A percentile compares a stretch with the other conserved stretches of the same genome.
Evolutionary conservation across 805 yeast genomes (phyloP).

Genomic region (Candida patagonica): DNA sequence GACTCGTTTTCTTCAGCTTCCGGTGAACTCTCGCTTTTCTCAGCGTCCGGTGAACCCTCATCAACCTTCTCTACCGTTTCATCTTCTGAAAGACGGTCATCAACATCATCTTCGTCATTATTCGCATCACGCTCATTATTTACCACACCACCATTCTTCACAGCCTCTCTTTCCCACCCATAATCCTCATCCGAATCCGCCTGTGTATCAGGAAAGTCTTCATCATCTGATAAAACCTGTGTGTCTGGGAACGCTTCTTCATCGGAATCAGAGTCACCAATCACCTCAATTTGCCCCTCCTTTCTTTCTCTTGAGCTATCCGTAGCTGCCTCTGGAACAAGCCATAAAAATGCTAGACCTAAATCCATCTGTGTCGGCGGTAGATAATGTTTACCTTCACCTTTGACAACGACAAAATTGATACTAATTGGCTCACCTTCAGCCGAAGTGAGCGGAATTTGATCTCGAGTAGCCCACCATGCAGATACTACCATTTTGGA

Average conservation of each 20-base stretch:
- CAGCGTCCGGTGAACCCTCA: too few relatives aligned
- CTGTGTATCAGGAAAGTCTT: constrained; percentile 22
- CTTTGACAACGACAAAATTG: constrained; percentile 50
- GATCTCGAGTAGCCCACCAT: constrained; percentile 70
- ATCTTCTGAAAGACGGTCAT: too few relatives aligned
- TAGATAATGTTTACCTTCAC: constrained; percentile 44
- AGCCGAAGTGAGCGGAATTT: constrained; percentile 48
- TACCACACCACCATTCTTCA: neutral
- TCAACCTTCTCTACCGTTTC: neutral
- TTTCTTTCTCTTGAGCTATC: constrained; percentile 24
- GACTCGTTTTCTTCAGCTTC: constrained; percentile 1
- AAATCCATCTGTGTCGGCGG: constrained; percentile 74
- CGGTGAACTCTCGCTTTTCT: too few relatives aligned
- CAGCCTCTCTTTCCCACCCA: neutral
- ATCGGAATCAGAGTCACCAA: constrained; percentile 18
- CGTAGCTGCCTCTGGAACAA: constrained; percentile 51
- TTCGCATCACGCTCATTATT: constrained; percentile 3
- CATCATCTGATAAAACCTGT: constrained; percentile 7
- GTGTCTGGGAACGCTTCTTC: constrained; percentile 12
- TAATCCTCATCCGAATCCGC: constrained; percentile 20
- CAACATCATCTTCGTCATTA: constrained; percentile 1
- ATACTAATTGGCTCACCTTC: constrained; percentile 48
- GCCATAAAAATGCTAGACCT: constrained; percentile 83
- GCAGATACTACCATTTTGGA: constrained; percentile 72
- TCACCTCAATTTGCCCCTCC: neutral